Evolutionary conservation across 768 basidiomycete species (phyloP).

Genomic region (Leucosporidium scottii): DNA sequence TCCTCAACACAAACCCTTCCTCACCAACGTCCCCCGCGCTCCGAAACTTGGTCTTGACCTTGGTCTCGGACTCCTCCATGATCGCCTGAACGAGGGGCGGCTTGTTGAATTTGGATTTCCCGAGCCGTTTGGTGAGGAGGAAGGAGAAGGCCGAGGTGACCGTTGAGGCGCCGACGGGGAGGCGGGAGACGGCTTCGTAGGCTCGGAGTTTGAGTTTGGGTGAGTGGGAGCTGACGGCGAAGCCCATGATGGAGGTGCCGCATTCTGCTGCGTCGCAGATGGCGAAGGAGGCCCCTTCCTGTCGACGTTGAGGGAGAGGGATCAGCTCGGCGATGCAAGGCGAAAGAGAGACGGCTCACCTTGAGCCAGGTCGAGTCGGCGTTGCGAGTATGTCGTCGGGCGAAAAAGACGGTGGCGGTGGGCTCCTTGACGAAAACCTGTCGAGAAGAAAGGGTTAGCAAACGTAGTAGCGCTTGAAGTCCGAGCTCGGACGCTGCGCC

Average conservation of each 20-base stretch:
- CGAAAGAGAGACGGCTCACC: not conserved
- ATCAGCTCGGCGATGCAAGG: not conserved
- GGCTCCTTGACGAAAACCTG: slow-evolving; percentile 23
- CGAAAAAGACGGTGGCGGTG: slow-evolving; percentile 3
- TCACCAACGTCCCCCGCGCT: not conserved
- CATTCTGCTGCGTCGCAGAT: slow-evolving; percentile 14
- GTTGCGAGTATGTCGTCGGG: not conserved
- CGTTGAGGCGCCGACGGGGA: slow-evolving; percentile 1
- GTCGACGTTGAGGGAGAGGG: not conserved
- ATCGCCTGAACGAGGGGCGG: not conserved
- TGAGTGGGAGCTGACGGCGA: not conserved
- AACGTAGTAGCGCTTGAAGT: no score
- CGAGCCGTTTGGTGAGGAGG: not conserved
- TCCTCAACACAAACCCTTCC: not conserved
- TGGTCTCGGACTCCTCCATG: slow-evolving; percentile 5
- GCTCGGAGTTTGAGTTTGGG: slow-evolving; percentile 1
- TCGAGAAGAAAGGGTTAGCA: not conserved
- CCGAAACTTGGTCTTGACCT: slow-evolving; percentile 5
- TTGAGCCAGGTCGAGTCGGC: slow-evolving; percentile 6
- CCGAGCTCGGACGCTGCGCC: no score
- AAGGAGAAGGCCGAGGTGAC: slow-evolving; percentile 1
- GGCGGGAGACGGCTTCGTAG: slow-evolving; percentile 8
- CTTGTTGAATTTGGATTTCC: slow-evolving; percentile 17
- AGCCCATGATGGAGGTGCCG: slow-evolving; percentile 19
- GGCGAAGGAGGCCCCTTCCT: slow-evolving; percentile 7